A percentile compares a stretch with the other conserved stretches of the same genome.
phyloP scores from a whole-genome alignment of 495 filamentous ascomycete species.

The Cercophora sp. region DNA sequence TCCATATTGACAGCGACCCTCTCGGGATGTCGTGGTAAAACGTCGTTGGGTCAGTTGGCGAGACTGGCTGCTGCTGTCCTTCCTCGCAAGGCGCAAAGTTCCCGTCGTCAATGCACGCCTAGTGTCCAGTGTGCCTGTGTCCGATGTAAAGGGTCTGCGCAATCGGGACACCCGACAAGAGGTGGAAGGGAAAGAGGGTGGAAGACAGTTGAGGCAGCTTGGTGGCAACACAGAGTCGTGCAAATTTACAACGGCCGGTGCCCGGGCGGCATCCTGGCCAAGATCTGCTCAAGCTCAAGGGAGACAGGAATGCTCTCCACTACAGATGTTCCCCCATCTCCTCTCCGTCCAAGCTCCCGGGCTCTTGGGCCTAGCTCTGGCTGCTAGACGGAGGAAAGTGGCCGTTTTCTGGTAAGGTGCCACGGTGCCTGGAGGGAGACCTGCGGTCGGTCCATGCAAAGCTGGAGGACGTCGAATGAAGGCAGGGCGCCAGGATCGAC shows the following conservation, averaged over 20 bases:
- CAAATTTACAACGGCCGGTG: constrained; percentile 11
- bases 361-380: no score
- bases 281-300: not conserved
- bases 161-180: not conserved
- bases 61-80: no score
- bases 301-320: not conserved
- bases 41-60: not conserved
- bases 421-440: not conserved
- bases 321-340: not conserved
- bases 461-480: no score
- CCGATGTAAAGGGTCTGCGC: no score
- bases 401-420: not conserved
- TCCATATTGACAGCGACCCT: constrained; percentile 12
- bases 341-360: not conserved
- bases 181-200: no score
- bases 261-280: constrained; percentile 5
- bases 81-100: no score
- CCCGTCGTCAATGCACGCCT: no score
- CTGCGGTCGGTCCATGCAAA: not conserved
- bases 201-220: not conserved
- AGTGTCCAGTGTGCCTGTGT: not conserved
- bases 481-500: not conserved
- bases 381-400: no score
- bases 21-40: not conserved
- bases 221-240: constrained; percentile 14